Percentiles rank a stretch among this genome's conserved stretches.
Evolutionary conservation across 495 filamentous ascomycete genomes (phyloP).

Genomic region (Aspergillus panamensis): DNA sequence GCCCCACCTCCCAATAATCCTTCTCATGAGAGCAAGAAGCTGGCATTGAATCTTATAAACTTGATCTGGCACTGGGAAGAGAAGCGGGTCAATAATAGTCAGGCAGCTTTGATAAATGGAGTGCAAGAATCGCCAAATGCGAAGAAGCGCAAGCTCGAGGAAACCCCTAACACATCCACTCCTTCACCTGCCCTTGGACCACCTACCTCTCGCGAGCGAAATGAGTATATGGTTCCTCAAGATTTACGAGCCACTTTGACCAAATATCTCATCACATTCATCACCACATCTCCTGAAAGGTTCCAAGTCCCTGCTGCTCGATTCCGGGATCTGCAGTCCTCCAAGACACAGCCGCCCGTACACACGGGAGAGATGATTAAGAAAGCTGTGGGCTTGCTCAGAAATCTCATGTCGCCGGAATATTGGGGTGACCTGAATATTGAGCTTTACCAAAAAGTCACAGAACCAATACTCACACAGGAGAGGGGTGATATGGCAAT

Average conservation of each 20-base stretch:
- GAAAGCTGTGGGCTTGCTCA: constrained; percentile 78
- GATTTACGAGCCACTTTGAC: constrained; percentile 70
- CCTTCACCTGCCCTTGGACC: constrained; percentile 47
- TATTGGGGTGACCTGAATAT: constrained; percentile 93
- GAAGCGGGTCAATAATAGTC: constrained; percentile 60
- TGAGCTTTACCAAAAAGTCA: constrained; percentile 85
- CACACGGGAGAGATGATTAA: constrained; percentile 71
- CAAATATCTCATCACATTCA: constrained; percentile 92
- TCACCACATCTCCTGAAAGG: constrained; percentile 80
- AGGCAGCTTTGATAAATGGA: constrained; percentile 38
- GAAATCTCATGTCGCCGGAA: constrained; percentile 78
- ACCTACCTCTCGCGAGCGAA: constrained; percentile 50
- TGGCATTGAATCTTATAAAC: constrained; percentile 84
- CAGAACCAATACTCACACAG: constrained; percentile 72
- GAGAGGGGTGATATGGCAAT: constrained; percentile 63
- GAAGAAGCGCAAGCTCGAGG: constrained; percentile 74
- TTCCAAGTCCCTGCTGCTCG: constrained; percentile 70
- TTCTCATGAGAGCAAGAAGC: constrained; percentile 88
- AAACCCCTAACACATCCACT: constrained; percentile 37
- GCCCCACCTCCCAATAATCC: constrained; percentile 70
- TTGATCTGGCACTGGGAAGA: constrained; percentile 93
- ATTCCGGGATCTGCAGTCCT: constrained; percentile 50
- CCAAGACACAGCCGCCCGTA: constrained; percentile 46
- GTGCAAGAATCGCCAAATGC: constrained; percentile 66
- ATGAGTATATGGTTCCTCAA: constrained; percentile 65